Evolutionary conservation across 2,329 filamentous ascomycete species (phyloP), one percentile per base, ranked within the genome.

Genomic region (Trichoderma arundinaceum): DNA sequence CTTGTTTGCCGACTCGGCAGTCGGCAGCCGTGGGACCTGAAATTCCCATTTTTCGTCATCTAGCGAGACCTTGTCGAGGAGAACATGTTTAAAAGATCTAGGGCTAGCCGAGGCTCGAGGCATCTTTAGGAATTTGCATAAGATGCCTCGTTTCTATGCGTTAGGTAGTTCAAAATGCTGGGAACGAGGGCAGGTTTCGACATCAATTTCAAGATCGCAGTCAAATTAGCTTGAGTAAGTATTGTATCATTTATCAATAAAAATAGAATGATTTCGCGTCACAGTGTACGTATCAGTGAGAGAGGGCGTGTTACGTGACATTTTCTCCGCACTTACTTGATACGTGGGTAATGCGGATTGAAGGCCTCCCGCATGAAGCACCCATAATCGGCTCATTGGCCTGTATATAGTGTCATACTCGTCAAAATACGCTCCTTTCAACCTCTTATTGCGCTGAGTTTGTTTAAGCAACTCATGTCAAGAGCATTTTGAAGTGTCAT

Each of bases 21-120:
- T 48, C 15, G 65, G 60, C 6, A 67, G 46, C 15, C 38, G 22
- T 15, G 38, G 35, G 8, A 67, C 15, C 7, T 51, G 8, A 10
- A 67, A 67, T 4, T 64, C 65, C 65, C 60, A 67, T 41, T 44
- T 35, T 17, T n/a, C 8, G 22, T 67, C 60, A 28, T 67, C 44
- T 2, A 67, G 38, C 2, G 60, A 64, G 2, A 67, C 64, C 28
- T 9, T 43, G 10, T 59, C 38, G 3, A 56, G 52, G 2, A 67
- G 60, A 12, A 67, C 60, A 12, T 43, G 17, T 22, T 65, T 15
- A 19, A 64, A 64, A 1, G 60, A 53, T 32, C 43, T 56, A 13
- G 49, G 49, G 2, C 9, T 66, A 9, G 59, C 22, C 2, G 62
- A 64, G 17, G 51, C 32, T 41, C 13, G 39, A 49, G 56, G 56